Percentiles rank a stretch among this genome's conserved stretches.
These are phyloP conservation scores for Lipomyces starkeyi DNA, from an alignment of 805 yeast genomes.

Conservation along the genomic window DNA sequence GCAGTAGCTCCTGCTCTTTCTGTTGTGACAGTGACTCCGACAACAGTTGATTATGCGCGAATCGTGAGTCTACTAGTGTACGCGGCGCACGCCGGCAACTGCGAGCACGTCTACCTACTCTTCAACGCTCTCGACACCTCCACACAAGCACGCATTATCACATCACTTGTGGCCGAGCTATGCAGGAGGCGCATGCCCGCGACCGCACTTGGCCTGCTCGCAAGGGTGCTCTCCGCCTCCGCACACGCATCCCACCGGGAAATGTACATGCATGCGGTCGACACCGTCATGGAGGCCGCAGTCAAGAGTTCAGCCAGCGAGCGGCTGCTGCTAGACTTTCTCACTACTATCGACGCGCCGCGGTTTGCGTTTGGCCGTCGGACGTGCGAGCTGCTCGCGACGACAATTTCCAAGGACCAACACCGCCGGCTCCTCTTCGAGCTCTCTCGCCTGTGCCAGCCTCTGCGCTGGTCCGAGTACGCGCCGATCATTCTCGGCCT, in stretches of 20 bases:
- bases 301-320: neutral
- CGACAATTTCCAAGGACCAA: neutral
- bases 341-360: neutral
- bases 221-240: neutral
- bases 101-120: neutral
- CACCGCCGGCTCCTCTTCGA: slow-evolving; percentile 15
- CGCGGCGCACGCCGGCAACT: neutral
- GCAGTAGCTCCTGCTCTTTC: neutral
- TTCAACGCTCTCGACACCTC: neutral
- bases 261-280: neutral
- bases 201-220: neutral
- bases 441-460: slow-evolving; percentile 19
- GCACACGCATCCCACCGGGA: neutral
- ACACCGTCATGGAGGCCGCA: neutral
- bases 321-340: neutral
- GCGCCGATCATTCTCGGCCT: neutral
- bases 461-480: neutral
- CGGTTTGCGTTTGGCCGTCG: neutral
- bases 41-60: neutral
- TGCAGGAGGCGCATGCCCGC: neutral
- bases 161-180: neutral
- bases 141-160: neutral
- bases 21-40: neutral
- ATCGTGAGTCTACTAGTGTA: neutral
- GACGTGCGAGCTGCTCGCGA: neutral